A percentile compares a stretch with the other conserved stretches of the same genome.
These are phyloP conservation scores for Ustilago cynodontis DNA, from an alignment of 1,284 basidiomycete genomes.

Conservation along the genomic window DNA sequence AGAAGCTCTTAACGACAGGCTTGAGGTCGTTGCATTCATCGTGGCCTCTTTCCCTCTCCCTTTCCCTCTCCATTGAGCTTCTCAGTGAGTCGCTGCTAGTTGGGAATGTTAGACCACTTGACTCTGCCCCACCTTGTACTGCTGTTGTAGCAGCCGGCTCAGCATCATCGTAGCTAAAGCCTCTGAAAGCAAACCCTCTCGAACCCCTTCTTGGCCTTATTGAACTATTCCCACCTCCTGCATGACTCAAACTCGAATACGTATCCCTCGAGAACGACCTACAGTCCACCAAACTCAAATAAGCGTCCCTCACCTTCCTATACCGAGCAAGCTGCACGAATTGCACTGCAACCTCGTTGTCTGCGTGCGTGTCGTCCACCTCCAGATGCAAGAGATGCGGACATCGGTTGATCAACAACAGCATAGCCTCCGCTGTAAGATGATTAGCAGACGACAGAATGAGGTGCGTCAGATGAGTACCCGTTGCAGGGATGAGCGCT, in stretches of 20 bases:
- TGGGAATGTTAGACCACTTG: not conserved
- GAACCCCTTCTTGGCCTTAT: constrained; percentile 36
- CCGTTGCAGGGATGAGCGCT: constrained; percentile 70
- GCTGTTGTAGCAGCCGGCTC: constrained; percentile 13
- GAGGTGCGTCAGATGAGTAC: constrained; percentile 80
- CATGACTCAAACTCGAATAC: constrained; percentile 33
- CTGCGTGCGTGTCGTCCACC: constrained; percentile 55
- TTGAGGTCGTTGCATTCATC: constrained; percentile 57
- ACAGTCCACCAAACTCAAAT: constrained; percentile 59
- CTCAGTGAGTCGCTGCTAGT: not conserved
- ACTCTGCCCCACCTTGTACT: not conserved
- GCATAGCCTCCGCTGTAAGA: constrained; percentile 35
- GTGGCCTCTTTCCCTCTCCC: constrained; percentile 10
- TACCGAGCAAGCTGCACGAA: constrained; percentile 50
- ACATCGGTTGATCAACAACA: constrained; percentile 50
- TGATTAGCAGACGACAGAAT: constrained; percentile 74
- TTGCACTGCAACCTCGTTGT: constrained; percentile 47
- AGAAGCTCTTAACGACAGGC: constrained; percentile 58
- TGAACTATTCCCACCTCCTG: constrained; percentile 24
- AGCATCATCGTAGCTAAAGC: constrained; percentile 48
- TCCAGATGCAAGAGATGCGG: constrained; percentile 55
- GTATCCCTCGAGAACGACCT: constrained; percentile 43
- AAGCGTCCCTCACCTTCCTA: constrained; percentile 45
- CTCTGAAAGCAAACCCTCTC: constrained; percentile 38
- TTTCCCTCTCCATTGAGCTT: constrained; percentile 13